These are phyloP conservation scores for Chaetomium sp. DNA, from an alignment of 2,329 filamentous ascomycete species.

Conservation along the genomic window DNA sequence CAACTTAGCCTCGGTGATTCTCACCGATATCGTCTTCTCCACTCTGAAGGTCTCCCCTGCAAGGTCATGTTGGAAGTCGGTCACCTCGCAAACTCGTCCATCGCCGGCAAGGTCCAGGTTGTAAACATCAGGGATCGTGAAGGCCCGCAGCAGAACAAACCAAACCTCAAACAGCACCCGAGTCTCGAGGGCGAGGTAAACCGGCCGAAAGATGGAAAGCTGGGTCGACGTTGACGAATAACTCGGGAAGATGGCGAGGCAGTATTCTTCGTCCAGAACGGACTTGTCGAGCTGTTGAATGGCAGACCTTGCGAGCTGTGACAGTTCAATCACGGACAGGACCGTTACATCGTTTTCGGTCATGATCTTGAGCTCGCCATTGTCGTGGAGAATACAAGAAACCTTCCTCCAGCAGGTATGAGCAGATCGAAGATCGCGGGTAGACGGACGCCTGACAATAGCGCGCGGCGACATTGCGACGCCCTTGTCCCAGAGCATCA, in stretches of 20 bases:
- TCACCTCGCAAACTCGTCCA: constrained; percentile 38
- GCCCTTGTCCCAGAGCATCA: constrained; percentile 86
- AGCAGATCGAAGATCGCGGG: constrained; percentile 47
- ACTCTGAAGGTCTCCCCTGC: constrained; percentile 51
- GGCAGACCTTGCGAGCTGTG: constrained; percentile 80
- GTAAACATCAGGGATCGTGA: constrained; percentile 87
- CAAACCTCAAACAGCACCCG: constrained; percentile 93
- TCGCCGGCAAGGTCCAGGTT: constrained; percentile 46
- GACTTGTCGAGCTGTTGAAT: constrained; percentile 86
- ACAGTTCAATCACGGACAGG: constrained; percentile 77
- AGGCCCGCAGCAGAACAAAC: constrained; percentile 86
- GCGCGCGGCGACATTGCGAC: constrained; percentile 47
- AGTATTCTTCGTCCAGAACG: constrained; percentile 87
- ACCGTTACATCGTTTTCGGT: constrained; percentile 77
- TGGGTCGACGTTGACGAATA: constrained; percentile 71
- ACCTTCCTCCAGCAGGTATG: constrained; percentile 74
- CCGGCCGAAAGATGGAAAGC: constrained; percentile 72
- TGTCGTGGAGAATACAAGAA: constrained; percentile 89
- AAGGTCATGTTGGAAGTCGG: constrained; percentile 34
- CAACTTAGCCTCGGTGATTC: constrained; percentile 58
- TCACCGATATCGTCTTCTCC: constrained; percentile 53
- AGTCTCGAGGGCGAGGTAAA: constrained; percentile 82
- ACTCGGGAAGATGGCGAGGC: constrained; percentile 90
- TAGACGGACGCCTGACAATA: constrained; percentile 52
- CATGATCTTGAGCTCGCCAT: constrained; percentile 87